Percentiles rank a stretch among this genome's conserved stretches.
phyloP scores from a whole-genome alignment of 2,329 filamentous ascomycete species.

The Fusarium goolgardi region DNA sequence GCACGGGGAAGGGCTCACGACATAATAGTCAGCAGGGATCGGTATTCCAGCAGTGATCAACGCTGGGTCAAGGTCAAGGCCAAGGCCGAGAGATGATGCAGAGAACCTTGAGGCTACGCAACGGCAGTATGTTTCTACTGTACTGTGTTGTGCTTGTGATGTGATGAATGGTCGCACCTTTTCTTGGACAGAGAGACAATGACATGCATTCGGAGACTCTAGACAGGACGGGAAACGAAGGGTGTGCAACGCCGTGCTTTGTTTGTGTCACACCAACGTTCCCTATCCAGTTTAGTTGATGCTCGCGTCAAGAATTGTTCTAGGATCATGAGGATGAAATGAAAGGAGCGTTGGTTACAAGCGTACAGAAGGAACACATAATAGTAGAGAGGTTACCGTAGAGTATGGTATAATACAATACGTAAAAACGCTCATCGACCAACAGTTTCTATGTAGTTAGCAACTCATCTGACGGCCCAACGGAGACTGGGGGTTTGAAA shows the following conservation, averaged over 20 bases:
- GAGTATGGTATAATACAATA: constrained; percentile 1
- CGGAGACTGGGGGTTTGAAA: constrained; percentile 2
- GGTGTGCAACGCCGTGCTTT: constrained; percentile 39
- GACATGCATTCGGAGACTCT: constrained; percentile 29
- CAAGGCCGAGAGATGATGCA: constrained; percentile 42
- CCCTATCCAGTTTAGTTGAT: constrained; percentile 15
- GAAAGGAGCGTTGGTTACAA: constrained; percentile 26
- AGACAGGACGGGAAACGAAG: constrained; percentile 44
- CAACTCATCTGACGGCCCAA: constrained; percentile 5
- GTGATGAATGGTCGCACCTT: constrained; percentile 18
- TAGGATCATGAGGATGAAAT: constrained; percentile 13
- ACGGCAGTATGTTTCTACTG: constrained; percentile 24
- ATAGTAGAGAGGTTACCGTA: not conserved
- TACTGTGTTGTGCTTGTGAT: constrained; percentile 3
- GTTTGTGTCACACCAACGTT: constrained; percentile 43
- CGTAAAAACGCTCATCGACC: constrained; percentile 5
- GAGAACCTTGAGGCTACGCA: constrained; percentile 38
- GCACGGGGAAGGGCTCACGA: constrained; percentile 18
- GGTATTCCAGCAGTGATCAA: constrained; percentile 10
- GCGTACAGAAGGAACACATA: constrained; percentile 5
- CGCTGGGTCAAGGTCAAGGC: constrained; percentile 22
- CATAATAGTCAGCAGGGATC: constrained; percentile 28
- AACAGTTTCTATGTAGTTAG: constrained; percentile 5
- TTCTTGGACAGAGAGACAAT: constrained; percentile 37
- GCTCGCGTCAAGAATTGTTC: constrained; percentile 27